Evolutionary conservation across 1,139 yeast genomes (phyloP), one percentile per base, ranked within the genome.

Genomic region (Hyphopichia wangnamkhiaoensis): DNA sequence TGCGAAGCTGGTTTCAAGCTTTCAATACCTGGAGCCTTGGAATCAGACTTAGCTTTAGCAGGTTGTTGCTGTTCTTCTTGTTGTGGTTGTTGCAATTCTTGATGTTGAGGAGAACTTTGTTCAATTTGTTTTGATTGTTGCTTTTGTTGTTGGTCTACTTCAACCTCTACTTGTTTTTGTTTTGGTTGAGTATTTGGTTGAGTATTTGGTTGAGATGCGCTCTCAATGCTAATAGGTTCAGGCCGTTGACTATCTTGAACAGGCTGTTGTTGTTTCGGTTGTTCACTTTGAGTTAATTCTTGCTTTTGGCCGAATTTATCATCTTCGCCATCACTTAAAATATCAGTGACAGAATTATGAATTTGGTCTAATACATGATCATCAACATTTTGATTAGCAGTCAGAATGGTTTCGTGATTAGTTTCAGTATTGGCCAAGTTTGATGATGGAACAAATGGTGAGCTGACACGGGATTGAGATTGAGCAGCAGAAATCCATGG

Each of bases 401-500:
- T n/a, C n/a, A n/a, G n/a, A n/a, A n/a, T n/a, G n/a, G n/a, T n/a
- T n/a, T n/a, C n/a, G n/a, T n/a, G n/a, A n/a, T n/a, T n/a, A n/a
- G n/a, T 32, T 10, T 30, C 35, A 16, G 34, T 40, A 21, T 28
- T 33, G 4, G 41, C 14, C 19, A 44, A 31, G 31, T 45, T 37
- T 2, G 57, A 40, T 3, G 47, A 34, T 10, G 68, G 60, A 15
- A 64, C 64, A 48, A 71, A 72, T 2, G 78, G 78, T 3, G 76
- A 71, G 41, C 55, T 59, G 13, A 66, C 74, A 25, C 77, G 53
- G 13, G 76, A 69, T 43, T 49, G 61, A 4, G 66, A 53, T 38
- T 63, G 72, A 18, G 48, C 44, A 7, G 64, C 60, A 4, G 69
- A 48, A 20, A 60, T 40, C 76, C 76, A 71, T 4, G 77, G 76